phyloP scores from a whole-genome alignment of 352 stramenopile species.

The Globisporangium okanoganense region DNA sequence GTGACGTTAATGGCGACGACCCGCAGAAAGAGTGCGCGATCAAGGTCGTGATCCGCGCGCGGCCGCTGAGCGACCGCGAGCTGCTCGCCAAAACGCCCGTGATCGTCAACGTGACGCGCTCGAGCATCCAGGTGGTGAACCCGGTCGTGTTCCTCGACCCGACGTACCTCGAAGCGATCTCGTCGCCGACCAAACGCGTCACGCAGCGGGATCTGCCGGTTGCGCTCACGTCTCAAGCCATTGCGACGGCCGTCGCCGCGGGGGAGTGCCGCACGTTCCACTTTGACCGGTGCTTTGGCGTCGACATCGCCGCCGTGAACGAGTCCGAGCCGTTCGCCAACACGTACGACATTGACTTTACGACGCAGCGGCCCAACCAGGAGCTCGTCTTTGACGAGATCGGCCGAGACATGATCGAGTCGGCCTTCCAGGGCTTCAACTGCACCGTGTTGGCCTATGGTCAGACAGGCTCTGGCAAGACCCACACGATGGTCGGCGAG shows the following conservation, averaged over 20 bases:
- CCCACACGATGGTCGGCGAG: constrained; percentile 82
- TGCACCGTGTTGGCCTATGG: constrained; percentile 82
- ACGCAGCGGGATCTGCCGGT: constrained; percentile 19
- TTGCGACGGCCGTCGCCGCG: constrained; percentile 30
- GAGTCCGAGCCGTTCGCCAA: constrained; percentile 35
- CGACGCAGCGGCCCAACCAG: constrained; percentile 52
- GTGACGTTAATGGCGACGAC: not conserved
- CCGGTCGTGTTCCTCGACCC: constrained; percentile 56
- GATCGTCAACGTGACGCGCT: constrained; percentile 46
- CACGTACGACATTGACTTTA: constrained; percentile 36
- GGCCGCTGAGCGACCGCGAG: constrained; percentile 61
- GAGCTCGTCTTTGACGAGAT: constrained; percentile 78
- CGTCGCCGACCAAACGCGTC: constrained; percentile 19
- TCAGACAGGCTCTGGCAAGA: constrained; percentile 80
- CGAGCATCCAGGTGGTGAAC: constrained; percentile 60
- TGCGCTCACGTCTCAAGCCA: constrained; percentile 23
- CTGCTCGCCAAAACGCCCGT: constrained; percentile 39
- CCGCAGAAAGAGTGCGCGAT: constrained; percentile 42
- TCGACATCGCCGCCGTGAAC: constrained; percentile 23
- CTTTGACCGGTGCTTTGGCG: constrained; percentile 77
- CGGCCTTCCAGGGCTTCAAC: constrained; percentile 81
- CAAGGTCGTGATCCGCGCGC: constrained; percentile 70
- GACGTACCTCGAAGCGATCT: constrained; percentile 40
- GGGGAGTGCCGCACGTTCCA: constrained; percentile 67
- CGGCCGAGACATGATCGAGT: constrained; percentile 59